These are phyloP conservation scores for Micractinium sp. DNA, from an alignment of 139 green algal genomes.

Conservation along the genomic window DNA sequence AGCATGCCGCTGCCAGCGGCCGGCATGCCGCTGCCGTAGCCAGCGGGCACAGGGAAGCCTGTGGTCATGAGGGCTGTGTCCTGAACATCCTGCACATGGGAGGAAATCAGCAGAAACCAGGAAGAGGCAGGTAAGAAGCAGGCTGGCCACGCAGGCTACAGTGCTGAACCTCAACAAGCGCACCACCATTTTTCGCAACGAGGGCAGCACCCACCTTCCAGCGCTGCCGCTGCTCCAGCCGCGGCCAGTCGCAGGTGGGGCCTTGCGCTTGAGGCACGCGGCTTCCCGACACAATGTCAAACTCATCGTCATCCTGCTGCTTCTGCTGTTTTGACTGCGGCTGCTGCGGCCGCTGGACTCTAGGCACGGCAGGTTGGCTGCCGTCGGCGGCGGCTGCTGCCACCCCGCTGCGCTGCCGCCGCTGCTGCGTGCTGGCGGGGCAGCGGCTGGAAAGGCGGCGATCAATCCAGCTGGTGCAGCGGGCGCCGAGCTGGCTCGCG, in stretches of 20 bases:
- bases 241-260: constrained; percentile 15
- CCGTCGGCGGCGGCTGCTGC: not conserved
- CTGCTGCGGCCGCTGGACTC: not conserved
- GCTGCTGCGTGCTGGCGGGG: not conserved
- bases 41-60: constrained; percentile 30
- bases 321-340: not conserved
- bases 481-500: not conserved
- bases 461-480: not conserved
- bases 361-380: not conserved
- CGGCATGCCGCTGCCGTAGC: not conserved
- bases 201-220: not conserved
- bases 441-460: not conserved
- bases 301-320: not conserved
- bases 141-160: not conserved
- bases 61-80: constrained; percentile 15
- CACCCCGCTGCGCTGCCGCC: not conserved
- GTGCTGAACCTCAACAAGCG: not conserved
- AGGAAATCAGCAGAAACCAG: too few species aligned
- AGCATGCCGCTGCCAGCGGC: not conserved
- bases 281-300: constrained; percentile 22
- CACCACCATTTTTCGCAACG: not conserved
- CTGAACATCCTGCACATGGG: not conserved
- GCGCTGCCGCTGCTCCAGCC: not conserved
- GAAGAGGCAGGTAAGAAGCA: not conserved
- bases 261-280: not conserved